These are phyloP conservation scores for Carex littledalei DNA, from an alignment of 176 grass and related monocot genomes.

Conservation along the genomic window DNA sequence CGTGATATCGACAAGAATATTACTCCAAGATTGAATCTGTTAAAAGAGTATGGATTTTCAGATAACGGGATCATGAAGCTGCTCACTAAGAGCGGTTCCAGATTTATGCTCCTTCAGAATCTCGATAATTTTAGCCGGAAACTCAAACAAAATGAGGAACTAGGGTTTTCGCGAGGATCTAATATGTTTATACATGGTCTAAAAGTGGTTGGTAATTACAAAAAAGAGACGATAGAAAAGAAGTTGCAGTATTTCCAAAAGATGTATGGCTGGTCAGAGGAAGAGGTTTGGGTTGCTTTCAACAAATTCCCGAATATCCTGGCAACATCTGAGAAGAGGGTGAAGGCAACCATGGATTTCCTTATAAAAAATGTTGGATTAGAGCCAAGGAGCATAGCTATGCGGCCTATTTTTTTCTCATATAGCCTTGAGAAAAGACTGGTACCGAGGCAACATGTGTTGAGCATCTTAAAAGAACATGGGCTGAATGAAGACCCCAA, in stretches of 20 bases:
- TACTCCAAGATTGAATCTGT: neutral
- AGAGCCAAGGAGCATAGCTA: neutral
- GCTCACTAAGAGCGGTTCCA: neutral
- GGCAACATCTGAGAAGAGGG: neutral
- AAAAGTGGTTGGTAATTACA: neutral
- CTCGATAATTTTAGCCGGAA: neutral
- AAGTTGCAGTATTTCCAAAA: neutral
- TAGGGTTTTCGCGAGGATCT: neutral
- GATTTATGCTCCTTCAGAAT: neutral
- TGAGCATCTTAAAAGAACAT: neutral
- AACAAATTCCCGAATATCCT: constrained; percentile 4
- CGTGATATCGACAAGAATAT: neutral
- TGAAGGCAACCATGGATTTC: constrained; percentile 14
- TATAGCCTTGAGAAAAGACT: constrained; percentile 20
- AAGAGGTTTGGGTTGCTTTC: neutral
- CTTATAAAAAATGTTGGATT: neutral
- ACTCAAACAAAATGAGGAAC: neutral
- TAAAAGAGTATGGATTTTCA: constrained; percentile 6
- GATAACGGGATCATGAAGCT: neutral
- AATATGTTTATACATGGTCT: neutral
- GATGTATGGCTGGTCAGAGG: constrained; percentile 3
- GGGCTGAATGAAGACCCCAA: neutral
- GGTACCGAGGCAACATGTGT: neutral
- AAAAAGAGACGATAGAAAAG: neutral
- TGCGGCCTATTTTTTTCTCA: neutral